Conservation (phyloP, 257 asterid genomes). For the Nicotiana benthamiana region DNA sequence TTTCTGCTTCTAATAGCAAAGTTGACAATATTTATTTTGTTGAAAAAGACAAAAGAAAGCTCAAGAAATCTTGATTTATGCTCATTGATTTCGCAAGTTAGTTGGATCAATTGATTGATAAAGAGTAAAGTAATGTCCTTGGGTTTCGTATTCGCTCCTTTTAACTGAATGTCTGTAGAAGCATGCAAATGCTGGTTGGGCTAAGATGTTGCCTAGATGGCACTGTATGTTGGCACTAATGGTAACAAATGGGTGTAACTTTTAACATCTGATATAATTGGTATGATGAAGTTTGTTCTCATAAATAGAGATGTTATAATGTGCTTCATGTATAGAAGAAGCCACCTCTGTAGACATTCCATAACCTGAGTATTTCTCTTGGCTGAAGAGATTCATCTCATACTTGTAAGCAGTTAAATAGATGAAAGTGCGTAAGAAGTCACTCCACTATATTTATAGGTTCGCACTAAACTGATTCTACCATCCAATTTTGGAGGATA, state of each 20-base stretch:
- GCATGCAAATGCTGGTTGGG: background rate
- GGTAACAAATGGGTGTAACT: background rate
- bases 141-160: background rate
- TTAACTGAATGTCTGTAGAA: background rate
- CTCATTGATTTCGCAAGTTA: background rate
- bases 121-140: background rate
- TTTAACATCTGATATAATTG: background rate
- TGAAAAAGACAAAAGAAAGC: background rate
- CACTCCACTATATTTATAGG: too few relatives aligned
- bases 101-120: slow-evolving; percentile 1
- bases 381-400: background rate
- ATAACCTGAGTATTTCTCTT: background rate
- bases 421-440: background rate
- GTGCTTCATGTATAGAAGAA: background rate
- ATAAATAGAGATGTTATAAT: background rate
- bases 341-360: background rate
- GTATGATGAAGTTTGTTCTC: background rate
- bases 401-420: background rate
- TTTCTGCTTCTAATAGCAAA: background rate
- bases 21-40: background rate
- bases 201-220: background rate
- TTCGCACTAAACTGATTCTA: too few relatives aligned
- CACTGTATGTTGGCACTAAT: background rate
- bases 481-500: too few relatives aligned
- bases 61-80: background rate